Evolutionary conservation across 1,139 yeast species (phyloP).

Genomic region (Suhomyces choctaworum): DNA sequence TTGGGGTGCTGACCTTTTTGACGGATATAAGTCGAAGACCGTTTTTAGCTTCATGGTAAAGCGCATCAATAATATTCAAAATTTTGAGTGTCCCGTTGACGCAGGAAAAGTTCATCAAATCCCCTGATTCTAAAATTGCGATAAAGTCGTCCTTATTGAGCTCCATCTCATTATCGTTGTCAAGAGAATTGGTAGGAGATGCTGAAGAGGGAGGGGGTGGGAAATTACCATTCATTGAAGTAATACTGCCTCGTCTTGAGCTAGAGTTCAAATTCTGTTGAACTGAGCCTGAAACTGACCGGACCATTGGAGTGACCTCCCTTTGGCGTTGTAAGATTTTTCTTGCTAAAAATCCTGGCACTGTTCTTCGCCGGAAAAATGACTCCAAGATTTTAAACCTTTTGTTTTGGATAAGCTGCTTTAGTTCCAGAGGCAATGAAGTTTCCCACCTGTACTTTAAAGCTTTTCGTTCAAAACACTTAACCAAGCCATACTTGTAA

Average conservation of each 20-base stretch:
- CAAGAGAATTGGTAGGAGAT: constrained; percentile 10
- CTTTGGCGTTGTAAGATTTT: constrained; percentile 35
- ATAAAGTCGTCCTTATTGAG: constrained; percentile 33
- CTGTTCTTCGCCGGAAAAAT: constrained; percentile 59
- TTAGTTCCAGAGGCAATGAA: constrained; percentile 21
- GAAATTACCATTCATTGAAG: constrained; percentile 35
- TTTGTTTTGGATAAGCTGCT: constrained; percentile 24
- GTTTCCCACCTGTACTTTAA: constrained; percentile 58
- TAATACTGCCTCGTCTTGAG: constrained; percentile 30
- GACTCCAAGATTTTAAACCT: constrained; percentile 50
- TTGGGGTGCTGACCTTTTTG: constrained; percentile 61
- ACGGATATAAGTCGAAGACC: constrained; percentile 45
- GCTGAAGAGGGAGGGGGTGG: constrained; percentile 25
- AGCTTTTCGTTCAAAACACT: constrained; percentile 58
- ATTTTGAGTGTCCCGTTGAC: constrained; percentile 41
- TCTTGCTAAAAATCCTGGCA: constrained; percentile 51
- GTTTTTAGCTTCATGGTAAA: constrained; percentile 21
- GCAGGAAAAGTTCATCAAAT: constrained; percentile 49
- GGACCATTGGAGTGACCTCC: constrained; percentile 14
- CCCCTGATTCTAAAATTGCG: constrained; percentile 45
- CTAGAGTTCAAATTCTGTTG: constrained; percentile 16
- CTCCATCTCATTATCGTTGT: constrained; percentile 14
- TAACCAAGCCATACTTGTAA: constrained; percentile 46
- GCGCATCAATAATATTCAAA: constrained; percentile 25
- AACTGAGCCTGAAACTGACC: not conserved